A percentile compares a stretch with the other conserved stretches of the same genome.
Evolutionary conservation across 2,329 filamentous ascomycete genomes (phyloP).

Genomic region (Sporothrix schenckii): DNA sequence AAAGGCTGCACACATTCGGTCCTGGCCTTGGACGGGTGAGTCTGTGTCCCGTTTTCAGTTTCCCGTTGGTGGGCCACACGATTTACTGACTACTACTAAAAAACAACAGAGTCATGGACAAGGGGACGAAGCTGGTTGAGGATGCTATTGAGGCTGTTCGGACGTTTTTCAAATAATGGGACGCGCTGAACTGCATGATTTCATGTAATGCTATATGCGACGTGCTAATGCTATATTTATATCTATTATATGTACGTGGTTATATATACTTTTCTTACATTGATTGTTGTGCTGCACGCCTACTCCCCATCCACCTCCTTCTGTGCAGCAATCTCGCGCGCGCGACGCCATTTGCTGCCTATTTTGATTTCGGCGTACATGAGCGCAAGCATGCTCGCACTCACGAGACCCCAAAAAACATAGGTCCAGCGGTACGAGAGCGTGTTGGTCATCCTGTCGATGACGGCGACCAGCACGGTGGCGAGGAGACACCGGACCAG

Average conservation of each 20-base stretch:
- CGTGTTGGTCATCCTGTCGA: conserved; percentile 38
- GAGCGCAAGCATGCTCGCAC: conserved; percentile 28
- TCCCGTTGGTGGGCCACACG: background rate
- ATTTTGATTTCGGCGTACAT: conserved; percentile 31
- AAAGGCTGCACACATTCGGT: conserved; percentile 37
- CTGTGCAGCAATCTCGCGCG: conserved; percentile 17
- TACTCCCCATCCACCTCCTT: background rate
- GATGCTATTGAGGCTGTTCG: conserved; percentile 19
- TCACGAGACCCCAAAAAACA: conserved; percentile 32
- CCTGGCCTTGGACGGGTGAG: conserved; percentile 10
- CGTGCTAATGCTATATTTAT: background rate
- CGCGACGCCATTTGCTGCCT: conserved; percentile 27
- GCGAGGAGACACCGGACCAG: conserved; percentile 41
- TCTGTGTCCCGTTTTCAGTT: background rate
- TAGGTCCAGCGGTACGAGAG: conserved; percentile 32
- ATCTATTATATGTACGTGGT: background rate
- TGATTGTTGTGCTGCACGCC: no score
- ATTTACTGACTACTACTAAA: background rate
- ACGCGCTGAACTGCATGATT: background rate
- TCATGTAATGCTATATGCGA: background rate
- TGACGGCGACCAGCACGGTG: conserved; percentile 40
- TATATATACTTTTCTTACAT: background rate
- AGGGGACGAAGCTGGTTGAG: conserved; percentile 26
- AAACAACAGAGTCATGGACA: conserved; percentile 28
- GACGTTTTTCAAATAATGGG: background rate